phyloP scores from a whole-genome alignment of 768 basidiomycete species.

The Boletellus ananiceps region DNA sequence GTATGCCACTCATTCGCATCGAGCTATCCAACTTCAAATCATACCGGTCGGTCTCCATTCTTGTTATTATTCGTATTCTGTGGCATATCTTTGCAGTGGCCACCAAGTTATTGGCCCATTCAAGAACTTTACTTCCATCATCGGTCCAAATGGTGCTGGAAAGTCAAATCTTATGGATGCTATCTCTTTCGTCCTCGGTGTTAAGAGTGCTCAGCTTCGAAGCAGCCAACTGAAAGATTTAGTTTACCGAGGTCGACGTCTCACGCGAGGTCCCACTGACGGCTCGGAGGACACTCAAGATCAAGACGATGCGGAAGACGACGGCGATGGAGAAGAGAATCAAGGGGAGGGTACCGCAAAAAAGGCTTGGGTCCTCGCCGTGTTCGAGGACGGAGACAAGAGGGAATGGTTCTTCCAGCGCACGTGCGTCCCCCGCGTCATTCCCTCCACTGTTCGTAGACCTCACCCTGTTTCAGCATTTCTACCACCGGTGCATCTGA shows the following conservation, averaged over 20 bases:
- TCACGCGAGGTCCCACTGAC: slow-evolving; percentile 47
- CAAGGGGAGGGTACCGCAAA: slow-evolving; percentile 81
- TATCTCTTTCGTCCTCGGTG: slow-evolving; percentile 96
- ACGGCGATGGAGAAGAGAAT: slow-evolving; percentile 40
- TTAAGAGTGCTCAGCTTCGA: slow-evolving; percentile 88
- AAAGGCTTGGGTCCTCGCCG: slow-evolving; percentile 94
- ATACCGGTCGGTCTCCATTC: slow-evolving; percentile 53
- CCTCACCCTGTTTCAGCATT: slow-evolving; percentile 50
- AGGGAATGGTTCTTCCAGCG: slow-evolving; percentile 91
- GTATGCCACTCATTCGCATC: slow-evolving; percentile 79
- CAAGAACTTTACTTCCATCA: slow-evolving; percentile 90
- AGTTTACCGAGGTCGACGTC: slow-evolving; percentile 85
- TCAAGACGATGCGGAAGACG: slow-evolving; percentile 48
- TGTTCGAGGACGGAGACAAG: slow-evolving; percentile 69
- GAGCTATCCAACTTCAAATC: slow-evolving; percentile 98
- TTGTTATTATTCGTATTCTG: not conserved
- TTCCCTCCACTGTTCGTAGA: not conserved
- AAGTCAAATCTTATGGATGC: slow-evolving; percentile 99
- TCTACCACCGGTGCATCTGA: slow-evolving; percentile 84
- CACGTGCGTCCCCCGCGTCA: slow-evolving; percentile 56
- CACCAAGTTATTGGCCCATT: slow-evolving; percentile 89
- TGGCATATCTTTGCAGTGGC: slow-evolving; percentile 40
- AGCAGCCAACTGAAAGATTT: slow-evolving; percentile 93
- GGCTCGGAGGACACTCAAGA: slow-evolving; percentile 40
- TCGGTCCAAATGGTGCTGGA: slow-evolving; percentile 98